Evolutionary conservation across 495 filamentous ascomycete species (phyloP).

Genomic region (Penicillium crystallinum): DNA sequence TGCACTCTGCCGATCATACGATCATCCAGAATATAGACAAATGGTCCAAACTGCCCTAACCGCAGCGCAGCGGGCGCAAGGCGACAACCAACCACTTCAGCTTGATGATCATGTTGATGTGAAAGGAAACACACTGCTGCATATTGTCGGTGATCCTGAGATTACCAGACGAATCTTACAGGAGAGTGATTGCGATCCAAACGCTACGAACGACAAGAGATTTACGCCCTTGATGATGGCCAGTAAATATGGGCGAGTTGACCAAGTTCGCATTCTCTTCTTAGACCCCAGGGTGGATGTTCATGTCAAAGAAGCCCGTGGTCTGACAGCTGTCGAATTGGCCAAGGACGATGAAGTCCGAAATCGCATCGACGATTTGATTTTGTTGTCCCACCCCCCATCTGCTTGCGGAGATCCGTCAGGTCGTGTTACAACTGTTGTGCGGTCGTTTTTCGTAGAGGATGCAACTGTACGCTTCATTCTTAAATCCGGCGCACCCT

Average conservation of each 20-base stretch:
- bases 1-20: slow-evolving; percentile 90
- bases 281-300: slow-evolving; percentile 82
- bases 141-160: slow-evolving; percentile 83
- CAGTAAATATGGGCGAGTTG: slow-evolving; percentile 96
- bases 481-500: slow-evolving; percentile 77
- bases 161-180: slow-evolving; percentile 70
- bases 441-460: slow-evolving; percentile 96
- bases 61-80: slow-evolving; percentile 68
- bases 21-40: slow-evolving; percentile 75
- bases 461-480: slow-evolving; percentile 91
- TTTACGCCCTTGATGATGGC: slow-evolving; percentile 98
- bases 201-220: slow-evolving; percentile 90
- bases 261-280: slow-evolving; percentile 86
- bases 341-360: slow-evolving; percentile 98
- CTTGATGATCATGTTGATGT: slow-evolving; percentile 88
- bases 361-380: slow-evolving; percentile 91
- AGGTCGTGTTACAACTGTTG: slow-evolving; percentile 83
- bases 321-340: slow-evolving; percentile 90
- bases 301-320: slow-evolving; percentile 76
- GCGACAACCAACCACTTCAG: slow-evolving; percentile 73
- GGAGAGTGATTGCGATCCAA: slow-evolving; percentile 86
- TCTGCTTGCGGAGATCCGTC: slow-evolving; percentile 51
- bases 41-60: slow-evolving; percentile 82
- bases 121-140: slow-evolving; percentile 90
- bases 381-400: slow-evolving; percentile 65